phyloP scores from a whole-genome alignment of 305 asterid genomes.

The Euphrasia arctica region DNA sequence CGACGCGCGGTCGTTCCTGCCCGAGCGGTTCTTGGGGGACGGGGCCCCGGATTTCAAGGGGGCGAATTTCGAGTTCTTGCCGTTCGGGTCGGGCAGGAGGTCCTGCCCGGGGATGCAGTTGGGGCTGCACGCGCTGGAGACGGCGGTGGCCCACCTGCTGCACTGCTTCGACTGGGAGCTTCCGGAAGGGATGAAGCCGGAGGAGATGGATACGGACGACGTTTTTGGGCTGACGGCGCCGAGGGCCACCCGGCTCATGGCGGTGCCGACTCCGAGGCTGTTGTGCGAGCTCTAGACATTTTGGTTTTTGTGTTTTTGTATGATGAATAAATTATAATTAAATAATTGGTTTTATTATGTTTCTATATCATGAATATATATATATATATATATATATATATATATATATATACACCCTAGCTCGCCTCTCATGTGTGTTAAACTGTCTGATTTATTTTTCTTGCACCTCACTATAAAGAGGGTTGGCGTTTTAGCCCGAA shows the following conservation, averaged over 20 bases:
- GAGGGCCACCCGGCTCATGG: background rate
- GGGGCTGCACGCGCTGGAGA: constrained; percentile 1
- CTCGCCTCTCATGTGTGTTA: no score
- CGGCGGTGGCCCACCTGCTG: background rate
- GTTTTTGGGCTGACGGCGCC: constrained; percentile 10
- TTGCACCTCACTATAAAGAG: no score
- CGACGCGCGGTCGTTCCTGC: constrained; percentile 50
- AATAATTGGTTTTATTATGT: no score
- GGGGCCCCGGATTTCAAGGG: constrained; percentile 76
- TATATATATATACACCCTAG: no score
- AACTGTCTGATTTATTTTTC: no score
- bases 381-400: no score
- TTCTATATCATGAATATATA: no score
- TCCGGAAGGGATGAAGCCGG: constrained; percentile 3
- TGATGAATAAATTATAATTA: no score
- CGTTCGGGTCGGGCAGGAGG: constrained; percentile 24
- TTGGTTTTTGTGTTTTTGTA: no score
- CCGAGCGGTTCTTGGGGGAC: constrained; percentile 47
- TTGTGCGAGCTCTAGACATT: background rate
- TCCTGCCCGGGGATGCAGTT: constrained; percentile 2
- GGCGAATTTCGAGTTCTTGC: constrained; percentile 63
- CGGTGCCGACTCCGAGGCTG: constrained; percentile 1
- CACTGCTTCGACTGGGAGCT: background rate
- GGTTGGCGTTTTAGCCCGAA: no score
- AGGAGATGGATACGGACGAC: background rate